Base-by-base conservation (phyloP, 345 rosid genomes). In the Nasturtium officinale region DNA sequence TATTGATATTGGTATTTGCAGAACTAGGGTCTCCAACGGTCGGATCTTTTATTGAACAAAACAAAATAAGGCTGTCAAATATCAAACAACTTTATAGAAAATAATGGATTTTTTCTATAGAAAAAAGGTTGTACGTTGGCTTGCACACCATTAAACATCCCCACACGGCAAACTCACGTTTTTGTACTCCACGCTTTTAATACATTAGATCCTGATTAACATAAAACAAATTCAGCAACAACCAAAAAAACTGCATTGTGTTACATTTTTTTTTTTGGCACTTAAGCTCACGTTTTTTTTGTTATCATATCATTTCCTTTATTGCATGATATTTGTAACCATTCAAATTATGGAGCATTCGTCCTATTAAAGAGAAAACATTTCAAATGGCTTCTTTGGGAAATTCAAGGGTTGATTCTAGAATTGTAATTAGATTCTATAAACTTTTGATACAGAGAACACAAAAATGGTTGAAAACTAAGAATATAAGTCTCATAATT, bases 11-110 rank as follows among this genome's bases (percentile, higher is more conserved):
- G 54, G 20, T 13, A 45, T 3, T 30, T 56, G 61, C 61, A 4
- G 40, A 56, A 32, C 16, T 57, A 17, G 15, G 21, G 42, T 30
- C 61, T 57, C 23, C 42, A 57, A 57, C 61, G 61, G 61, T 57
- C n/a, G 40, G 42, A 57, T 9, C 37, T 28, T 29, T 28, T 56
- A 16, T 57, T 57, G 7, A 32, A 32, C 15, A 57, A 18, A 57
- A 16, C 8, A 32, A 56, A 30, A 32, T 16, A 57, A 32, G 61
- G 4, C 42, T n/a, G 37, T 29, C 21, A 8, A 28, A 1, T 55
- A 28, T 28, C 10, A 54, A 47, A 47, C 38, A 29, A 55, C 18
- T 17, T 57, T 57, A 17, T 16, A 5, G 35, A 55, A 54, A 32
- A n/a, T 8, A 9, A 25, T 52, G 7, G 26, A 6, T 6, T 52